These are phyloP conservation scores for Neoboletus magnificus DNA, from an alignment of 768 basidiomycete genomes.

Conservation along the genomic window DNA sequence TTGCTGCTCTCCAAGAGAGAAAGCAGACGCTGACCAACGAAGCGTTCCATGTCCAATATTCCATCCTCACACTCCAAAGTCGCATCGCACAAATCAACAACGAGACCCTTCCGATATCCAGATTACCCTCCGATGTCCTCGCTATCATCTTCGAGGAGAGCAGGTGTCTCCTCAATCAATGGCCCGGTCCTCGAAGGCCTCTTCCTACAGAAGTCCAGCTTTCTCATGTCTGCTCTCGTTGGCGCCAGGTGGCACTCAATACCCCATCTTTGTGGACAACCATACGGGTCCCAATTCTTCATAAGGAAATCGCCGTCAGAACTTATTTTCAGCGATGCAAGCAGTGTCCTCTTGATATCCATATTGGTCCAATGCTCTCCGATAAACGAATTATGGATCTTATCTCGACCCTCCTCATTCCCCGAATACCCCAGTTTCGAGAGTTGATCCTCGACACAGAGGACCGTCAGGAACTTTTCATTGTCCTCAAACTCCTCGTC, in stretches of 20 bases:
- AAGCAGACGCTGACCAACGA: conserved; percentile 22
- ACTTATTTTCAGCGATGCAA: conserved; percentile 32
- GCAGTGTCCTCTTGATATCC: conserved; percentile 31
- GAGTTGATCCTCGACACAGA: conserved; percentile 31
- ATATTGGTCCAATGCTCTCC: conserved; percentile 28
- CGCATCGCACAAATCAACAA: conserved; percentile 33
- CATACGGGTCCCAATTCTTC: conserved; percentile 32
- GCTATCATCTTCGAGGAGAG: conserved; percentile 35
- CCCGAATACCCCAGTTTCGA: conserved; percentile 31
- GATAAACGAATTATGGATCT: conserved; percentile 24
- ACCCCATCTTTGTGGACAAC: conserved; percentile 36
- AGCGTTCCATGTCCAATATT: conserved; percentile 24
- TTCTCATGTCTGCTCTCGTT: conserved; percentile 34
- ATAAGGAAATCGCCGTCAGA: conserved; percentile 25
- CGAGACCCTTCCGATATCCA: conserved; percentile 28
- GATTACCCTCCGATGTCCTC: conserved; percentile 31
- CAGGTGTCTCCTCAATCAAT: conserved; percentile 25
- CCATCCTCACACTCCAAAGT: conserved; percentile 30
- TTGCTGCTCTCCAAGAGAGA: conserved; percentile 21
- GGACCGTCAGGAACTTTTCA: conserved; percentile 29
- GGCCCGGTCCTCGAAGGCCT: conserved; percentile 28
- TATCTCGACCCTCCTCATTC: conserved; percentile 25
- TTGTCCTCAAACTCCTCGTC: conserved; percentile 21
- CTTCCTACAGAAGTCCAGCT: conserved; percentile 34
- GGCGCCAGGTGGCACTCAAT: conserved; percentile 35